Base-by-base conservation (phyloP, 2,329 filamentous ascomycete species). In the Alternaria incomplexa region DNA sequence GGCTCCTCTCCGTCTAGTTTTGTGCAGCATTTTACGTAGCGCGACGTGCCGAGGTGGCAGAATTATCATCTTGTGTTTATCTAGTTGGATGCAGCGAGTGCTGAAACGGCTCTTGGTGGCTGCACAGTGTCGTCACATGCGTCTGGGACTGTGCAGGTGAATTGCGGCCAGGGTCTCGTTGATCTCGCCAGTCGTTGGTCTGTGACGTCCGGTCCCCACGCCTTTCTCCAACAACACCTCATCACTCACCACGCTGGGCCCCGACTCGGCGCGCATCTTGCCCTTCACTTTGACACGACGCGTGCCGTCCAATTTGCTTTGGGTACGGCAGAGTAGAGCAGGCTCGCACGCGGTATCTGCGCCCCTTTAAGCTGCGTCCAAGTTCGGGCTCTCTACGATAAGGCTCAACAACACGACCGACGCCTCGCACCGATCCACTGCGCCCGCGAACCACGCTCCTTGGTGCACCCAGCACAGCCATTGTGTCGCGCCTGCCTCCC, bases 261-360 rank as follows among this genome's bases (percentile, higher is more conserved):
- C 46, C 48, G 60, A 51, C 65, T 63, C 63, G 61, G 60, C 66
- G 61, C 50, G 50, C 59, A 60, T 52, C 50, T 48, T 40, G 59
- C 57, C 61, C 63, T 55, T 44, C 58, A 43, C 56, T 56, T 36
- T 54, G 57, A 55, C 51, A 22, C 43, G 64, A 70, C 73, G 66
- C 70, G 62, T 64, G 78, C 79, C 78, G 80, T 82, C 79, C 80
- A 82, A 82, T 82, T 82, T 69, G 70, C 68, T 81, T 81, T 81
- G 80, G 77, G 64, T 62, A 83, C 79, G 76, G 80, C 78, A 70
- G 63, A 66, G 67, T 66, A 66, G 65, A 73, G 70, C 65, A 66
- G 70, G 68, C 69, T 59, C 50, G 60, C 70, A 75, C 73, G 69
- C 58, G 56, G 53, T 58, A 58, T 53, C 56, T 62, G 62, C 40